A percentile compares a stretch with the other conserved stretches of the same genome.
phyloP scores from a whole-genome alignment of 108 stramenopile genomes.

The Fragilaria crotonensis region DNA sequence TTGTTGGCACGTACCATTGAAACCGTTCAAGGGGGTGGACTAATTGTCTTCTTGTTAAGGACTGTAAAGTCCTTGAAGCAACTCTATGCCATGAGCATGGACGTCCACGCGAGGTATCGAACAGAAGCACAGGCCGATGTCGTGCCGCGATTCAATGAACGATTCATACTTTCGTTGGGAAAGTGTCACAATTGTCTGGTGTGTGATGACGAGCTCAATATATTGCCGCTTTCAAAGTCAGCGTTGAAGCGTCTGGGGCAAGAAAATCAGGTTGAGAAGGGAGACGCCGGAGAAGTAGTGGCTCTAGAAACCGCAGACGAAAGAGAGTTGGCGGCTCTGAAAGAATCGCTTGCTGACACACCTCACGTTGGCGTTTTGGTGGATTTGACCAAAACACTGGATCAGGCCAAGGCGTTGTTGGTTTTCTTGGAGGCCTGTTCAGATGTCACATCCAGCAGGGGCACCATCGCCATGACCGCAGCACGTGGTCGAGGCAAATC shows the following conservation, averaged over 20 bases:
- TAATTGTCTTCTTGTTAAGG: constrained; percentile 89
- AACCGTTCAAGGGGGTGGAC: constrained; percentile 97
- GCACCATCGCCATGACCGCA: constrained; percentile 77
- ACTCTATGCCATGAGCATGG: constrained; percentile 98
- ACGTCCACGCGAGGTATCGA: constrained; percentile 95
- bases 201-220: constrained; percentile 98
- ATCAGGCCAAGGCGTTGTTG: constrained; percentile 93
- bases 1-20: constrained; percentile 97
- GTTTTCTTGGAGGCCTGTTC: constrained; percentile 92
- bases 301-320: constrained; percentile 49
- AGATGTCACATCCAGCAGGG: constrained; percentile 48
- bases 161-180: constrained; percentile 92
- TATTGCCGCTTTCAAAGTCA: constrained; percentile 83
- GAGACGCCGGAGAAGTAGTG: constrained; percentile 55
- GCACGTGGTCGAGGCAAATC: constrained; percentile 97
- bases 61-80: constrained; percentile 94
- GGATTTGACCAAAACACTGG: constrained; percentile 85
- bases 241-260: constrained; percentile 44
- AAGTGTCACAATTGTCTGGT: constrained; percentile 88
- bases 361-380: constrained; percentile 93
- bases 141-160: constrained; percentile 97
- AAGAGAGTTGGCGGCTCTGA: constrained; percentile 69
- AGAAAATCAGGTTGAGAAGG: constrained; percentile 25
- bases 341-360: constrained; percentile 85
- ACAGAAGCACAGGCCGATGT: constrained; percentile 85